A percentile compares a stretch with the other conserved stretches of the same genome.
Conservation (phyloP, 805 yeast species). For the Metschnikowia arizonensis region DNA sequence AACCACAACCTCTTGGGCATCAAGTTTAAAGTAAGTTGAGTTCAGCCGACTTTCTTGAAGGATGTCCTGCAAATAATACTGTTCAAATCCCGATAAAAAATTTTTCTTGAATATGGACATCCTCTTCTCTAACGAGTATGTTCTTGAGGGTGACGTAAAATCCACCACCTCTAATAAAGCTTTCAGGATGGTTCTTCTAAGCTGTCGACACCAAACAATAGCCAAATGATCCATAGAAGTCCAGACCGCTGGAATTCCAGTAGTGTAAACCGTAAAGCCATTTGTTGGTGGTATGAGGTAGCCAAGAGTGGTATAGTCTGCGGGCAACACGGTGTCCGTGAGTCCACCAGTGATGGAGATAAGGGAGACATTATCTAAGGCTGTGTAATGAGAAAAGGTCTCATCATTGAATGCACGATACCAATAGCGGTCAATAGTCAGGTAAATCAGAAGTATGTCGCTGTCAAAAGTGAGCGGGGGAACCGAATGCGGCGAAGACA, state of each 20-base stretch:
- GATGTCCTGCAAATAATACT: conserved; percentile 27
- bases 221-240: conserved; percentile 93
- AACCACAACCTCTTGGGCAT: conserved; percentile 10
- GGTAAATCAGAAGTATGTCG: conserved; percentile 71
- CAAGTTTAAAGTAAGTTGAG: conserved; percentile 8
- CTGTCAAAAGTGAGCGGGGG: conserved; percentile 94
- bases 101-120: conserved; percentile 51
- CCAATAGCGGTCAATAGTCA: conserved; percentile 79
- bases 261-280: conserved; percentile 79
- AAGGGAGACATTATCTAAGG: conserved; percentile 58
- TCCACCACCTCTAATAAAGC: conserved; percentile 61
- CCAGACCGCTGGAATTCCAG: conserved; percentile 90
- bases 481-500: conserved; percentile 88
- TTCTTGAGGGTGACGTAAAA: conserved; percentile 40
- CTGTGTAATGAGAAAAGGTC: conserved; percentile 18
- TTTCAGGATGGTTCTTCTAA: conserved; percentile 59
- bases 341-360: conserved; percentile 89
- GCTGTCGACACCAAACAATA: conserved; percentile 92
- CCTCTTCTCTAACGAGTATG: conserved; percentile 50
- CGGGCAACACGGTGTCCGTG: conserved; percentile 73
- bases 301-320: conserved; percentile 78
- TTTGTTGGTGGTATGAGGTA: conserved; percentile 67
- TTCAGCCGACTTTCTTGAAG: not conserved
- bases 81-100: conserved; percentile 57
- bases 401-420: conserved; percentile 45